Percentiles rank a stretch among this genome's conserved stretches.
Conservation (phyloP, 1,284 basidiomycete species). For the Porogramme epimiltina region DNA sequence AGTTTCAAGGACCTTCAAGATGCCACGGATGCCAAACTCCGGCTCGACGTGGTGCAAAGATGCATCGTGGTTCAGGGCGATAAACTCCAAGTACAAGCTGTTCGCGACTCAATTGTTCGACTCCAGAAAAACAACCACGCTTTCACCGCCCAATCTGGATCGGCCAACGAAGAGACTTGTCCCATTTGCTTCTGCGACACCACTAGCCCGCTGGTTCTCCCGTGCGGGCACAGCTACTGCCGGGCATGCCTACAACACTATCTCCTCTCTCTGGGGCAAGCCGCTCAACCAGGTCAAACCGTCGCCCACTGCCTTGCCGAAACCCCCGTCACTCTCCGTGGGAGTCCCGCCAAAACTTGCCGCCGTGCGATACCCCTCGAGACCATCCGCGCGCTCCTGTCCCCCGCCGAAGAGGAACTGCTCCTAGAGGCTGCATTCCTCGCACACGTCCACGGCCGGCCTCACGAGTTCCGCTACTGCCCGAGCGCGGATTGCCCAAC, state of each 20-base stretch:
- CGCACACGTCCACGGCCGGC: constrained; percentile 39
- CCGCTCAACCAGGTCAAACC: constrained; percentile 24
- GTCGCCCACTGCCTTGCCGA: constrained; percentile 38
- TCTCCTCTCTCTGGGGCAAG: constrained; percentile 33
- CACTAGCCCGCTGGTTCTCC: constrained; percentile 38
- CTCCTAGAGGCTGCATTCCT: constrained; percentile 43
- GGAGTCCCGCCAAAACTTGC: constrained; percentile 23
- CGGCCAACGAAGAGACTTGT: constrained; percentile 33
- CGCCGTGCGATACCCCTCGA: constrained; percentile 37
- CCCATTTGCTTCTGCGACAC: constrained; percentile 44
- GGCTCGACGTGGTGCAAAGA: constrained; percentile 38
- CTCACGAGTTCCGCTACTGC: constrained; percentile 48
- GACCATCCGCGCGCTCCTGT: constrained; percentile 41
- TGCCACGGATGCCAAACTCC: constrained; percentile 38
- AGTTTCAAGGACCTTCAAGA: constrained; percentile 35
- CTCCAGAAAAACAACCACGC: not conserved
- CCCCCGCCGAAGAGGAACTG: constrained; percentile 37
- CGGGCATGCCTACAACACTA: constrained; percentile 46
- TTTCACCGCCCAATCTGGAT: not conserved
- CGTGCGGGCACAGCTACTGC: constrained; percentile 54
- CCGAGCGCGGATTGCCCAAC: constrained; percentile 35
- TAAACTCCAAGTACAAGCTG: constrained; percentile 24
- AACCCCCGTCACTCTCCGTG: not conserved
- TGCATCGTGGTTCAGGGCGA: constrained; percentile 40
- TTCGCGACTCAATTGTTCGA: constrained; percentile 2